phyloP scores from a whole-genome alignment of 495 filamentous ascomycete species.

The Lasiosphaeria ovina region DNA sequence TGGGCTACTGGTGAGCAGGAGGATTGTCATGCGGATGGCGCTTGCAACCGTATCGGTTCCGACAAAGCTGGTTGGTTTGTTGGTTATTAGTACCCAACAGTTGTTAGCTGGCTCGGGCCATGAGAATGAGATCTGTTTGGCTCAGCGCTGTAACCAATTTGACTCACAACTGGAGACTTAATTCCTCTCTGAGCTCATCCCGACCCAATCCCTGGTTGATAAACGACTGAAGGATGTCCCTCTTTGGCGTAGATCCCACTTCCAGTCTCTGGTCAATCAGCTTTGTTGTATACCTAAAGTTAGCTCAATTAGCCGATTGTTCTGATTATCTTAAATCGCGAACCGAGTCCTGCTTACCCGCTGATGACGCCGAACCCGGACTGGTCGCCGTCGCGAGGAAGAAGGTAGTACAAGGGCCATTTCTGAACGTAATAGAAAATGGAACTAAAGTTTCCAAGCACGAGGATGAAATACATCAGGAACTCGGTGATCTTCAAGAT shows the following conservation, averaged over 20 bases:
- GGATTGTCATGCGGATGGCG: slow-evolving; percentile 53
- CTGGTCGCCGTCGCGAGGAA: slow-evolving; percentile 22
- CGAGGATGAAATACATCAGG: slow-evolving; percentile 46
- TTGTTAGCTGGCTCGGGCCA: background rate
- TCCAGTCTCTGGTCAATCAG: slow-evolving; percentile 30
- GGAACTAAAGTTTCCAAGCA: slow-evolving; percentile 52
- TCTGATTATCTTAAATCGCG: background rate
- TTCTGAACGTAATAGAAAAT: slow-evolving; percentile 50
- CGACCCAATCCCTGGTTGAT: slow-evolving; percentile 40
- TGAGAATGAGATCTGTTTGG: slow-evolving; percentile 37
- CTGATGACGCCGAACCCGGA: slow-evolving; percentile 20
- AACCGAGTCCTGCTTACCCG: slow-evolving; percentile 13
- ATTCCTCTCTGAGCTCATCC: slow-evolving; percentile 41
- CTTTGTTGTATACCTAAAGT: background rate
- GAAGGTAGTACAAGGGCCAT: slow-evolving; percentile 22
- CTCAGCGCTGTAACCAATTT: slow-evolving; percentile 38
- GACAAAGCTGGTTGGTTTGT: slow-evolving; percentile 48
- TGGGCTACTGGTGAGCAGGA: slow-evolving; percentile 50
- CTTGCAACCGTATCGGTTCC: slow-evolving; percentile 65
- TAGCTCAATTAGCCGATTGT: background rate
- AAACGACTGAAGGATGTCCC: slow-evolving; percentile 45
- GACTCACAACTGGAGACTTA: slow-evolving; percentile 42
- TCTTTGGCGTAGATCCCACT: slow-evolving; percentile 19
- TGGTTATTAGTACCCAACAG: background rate
- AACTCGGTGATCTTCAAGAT: slow-evolving; percentile 54